These are phyloP conservation scores for Luffa aegyptiaca DNA, from an alignment of 306 rosid genomes.

Conservation along the genomic window DNA sequence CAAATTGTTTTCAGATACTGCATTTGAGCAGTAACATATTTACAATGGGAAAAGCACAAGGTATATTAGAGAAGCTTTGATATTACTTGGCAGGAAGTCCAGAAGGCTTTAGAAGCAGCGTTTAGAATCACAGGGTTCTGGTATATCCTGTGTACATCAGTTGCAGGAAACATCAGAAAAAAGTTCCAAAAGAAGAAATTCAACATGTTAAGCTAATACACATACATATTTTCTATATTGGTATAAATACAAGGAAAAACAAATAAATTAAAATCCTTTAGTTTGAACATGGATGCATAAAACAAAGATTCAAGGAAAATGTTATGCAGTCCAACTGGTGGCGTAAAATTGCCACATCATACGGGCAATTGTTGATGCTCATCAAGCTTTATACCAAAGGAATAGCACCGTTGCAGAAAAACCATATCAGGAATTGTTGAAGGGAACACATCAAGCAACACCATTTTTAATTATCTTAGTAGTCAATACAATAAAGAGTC, in stretches of 20 bases:
- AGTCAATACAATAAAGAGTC: neutral
- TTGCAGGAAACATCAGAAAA: neutral
- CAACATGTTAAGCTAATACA: neutral
- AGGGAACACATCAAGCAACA: neutral
- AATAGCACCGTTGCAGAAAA: neutral
- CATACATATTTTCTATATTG: neutral
- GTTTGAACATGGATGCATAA: neutral
- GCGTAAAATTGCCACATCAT: neutral
- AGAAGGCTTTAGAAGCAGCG: conserved; percentile 76
- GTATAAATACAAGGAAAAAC: neutral
- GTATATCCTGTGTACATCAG: conserved; percentile 56
- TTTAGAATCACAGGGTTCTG: conserved; percentile 76
- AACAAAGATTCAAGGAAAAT: neutral
- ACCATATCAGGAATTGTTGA: neutral
- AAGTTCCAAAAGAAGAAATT: neutral
- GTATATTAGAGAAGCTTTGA: conserved; percentile 71
- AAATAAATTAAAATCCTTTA: neutral
- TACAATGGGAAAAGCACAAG: neutral
- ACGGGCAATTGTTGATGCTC: neutral
- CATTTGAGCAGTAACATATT: neutral
- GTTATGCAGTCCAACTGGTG: neutral
- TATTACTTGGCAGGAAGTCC: conserved; percentile 84
- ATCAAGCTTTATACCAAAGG: neutral
- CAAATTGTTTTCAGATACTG: neutral
- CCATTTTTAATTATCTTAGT: neutral